Base-by-base conservation (phyloP, 2,329 filamentous ascomycete species). In the Iodosphaeria phyllophila region DNA sequence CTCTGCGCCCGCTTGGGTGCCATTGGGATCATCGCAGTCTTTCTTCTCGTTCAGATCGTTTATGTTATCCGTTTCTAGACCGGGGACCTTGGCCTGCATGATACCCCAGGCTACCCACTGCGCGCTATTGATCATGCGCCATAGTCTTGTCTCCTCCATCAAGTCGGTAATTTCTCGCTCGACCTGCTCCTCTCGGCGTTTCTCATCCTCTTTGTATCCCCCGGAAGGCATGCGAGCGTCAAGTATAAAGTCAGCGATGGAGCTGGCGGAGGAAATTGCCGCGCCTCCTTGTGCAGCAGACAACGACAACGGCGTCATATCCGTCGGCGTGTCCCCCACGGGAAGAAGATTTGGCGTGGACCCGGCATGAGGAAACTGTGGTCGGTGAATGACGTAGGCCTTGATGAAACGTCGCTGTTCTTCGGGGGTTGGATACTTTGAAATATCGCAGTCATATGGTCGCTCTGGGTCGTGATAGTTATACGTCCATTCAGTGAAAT, bases 401-500 rank as follows among this genome's bases (percentile, higher is more conserved):
- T 72, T 68, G 39, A 98, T 61, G 48, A 93, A 93, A 18, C 76
- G 75, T 31, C 65, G 64, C 44, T 93, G 89, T 47, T 93, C 75
- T 28, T 84, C 77, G 0, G 60, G 51, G 0, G 60, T 80, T 0
- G 89, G 89, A 48, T 92, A 98, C 26, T 54, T 50, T 26, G 55
- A 52, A 5, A 64, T 64, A 39, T 74, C 70, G 58, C 79, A 86
- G 14, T 59, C 66, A 53, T 68, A 70, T 1, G 80, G 57, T 16
- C 51, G 52, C 15, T 57, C 53, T 3, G 67, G 50, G 43, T 89
- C 73, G 44, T 93, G 84, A 50, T 98, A 98, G 51, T 98, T 86
- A 59, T 95, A 95, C 38, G 80, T 78, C 89, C 89, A 98, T 51
- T 98, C 89, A 1, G 80, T 78, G 50, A 98, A 98, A 50, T 98